Evolutionary conservation across 495 filamentous ascomycete species (phyloP), one percentile per base, ranked within the genome.

Genomic region (Tuber melanosporum): DNA sequence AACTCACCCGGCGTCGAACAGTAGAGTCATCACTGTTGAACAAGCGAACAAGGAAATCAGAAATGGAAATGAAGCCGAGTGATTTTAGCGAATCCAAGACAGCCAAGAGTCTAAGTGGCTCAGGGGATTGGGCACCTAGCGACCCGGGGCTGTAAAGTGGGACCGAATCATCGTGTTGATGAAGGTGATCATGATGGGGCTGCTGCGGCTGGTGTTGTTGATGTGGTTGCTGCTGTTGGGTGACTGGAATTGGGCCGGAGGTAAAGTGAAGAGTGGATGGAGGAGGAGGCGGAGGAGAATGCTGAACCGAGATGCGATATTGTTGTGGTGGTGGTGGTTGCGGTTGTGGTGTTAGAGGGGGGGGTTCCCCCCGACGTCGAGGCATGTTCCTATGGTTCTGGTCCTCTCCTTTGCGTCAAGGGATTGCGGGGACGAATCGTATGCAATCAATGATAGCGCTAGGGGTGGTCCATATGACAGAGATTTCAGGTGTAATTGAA

Each of bases 21-120:
- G 77, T 77, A 22, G 78, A 73, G 71, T 80, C 78, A 73, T 80
- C 78, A 52, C 77, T 76, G 52, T 74, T 76, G 62, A 80, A 80
- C 9, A 80, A 72, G 44, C 74, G 78, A 20, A 80, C 77, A 5
- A 80, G 73, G 46, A 80, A 80, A 45, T 80, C 78, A 0, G 78
- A 80, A 69, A 80, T 80, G 2, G 78, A 80, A 36, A 77, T 74
- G 71, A 80, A 80, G 26, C 78, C 78, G n/a, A 80, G 74, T 17
- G 78, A 74, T 41, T 80, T 80, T 36, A 80, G 77, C 14, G 78
- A 80, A 69, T 80, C 78, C 71, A 80, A 47, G 42, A 80, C 73
- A 17, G 77, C 79, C 19, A 80, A 78, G 22, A 80, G 73, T 12
- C 78, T 77, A 32, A 80, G 78, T 46, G 78, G 73, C 62, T 80